phyloP scores from a whole-genome alignment of 257 asterid species.

The Marsdenia floribunda region DNA sequence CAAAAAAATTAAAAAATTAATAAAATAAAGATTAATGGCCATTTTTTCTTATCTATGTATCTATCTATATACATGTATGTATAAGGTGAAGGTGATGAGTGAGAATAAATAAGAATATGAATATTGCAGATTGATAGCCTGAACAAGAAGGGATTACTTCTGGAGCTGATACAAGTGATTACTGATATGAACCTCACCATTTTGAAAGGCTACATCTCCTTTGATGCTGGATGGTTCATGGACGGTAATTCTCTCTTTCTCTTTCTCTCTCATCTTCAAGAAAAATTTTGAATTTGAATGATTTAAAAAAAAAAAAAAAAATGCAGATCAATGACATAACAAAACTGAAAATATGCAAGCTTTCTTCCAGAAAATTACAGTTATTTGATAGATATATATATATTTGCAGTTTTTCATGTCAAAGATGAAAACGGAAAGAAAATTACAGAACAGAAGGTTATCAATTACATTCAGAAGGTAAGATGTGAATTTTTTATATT shows the following conservation, averaged over 20 bases:
- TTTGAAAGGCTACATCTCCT: conserved; percentile 63
- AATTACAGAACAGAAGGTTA: conserved; percentile 51
- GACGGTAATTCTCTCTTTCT: conserved; percentile 37
- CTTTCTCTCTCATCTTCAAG: neutral
- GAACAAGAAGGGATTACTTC: conserved; percentile 58
- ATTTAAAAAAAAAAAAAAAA: too few relatives aligned
- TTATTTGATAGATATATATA: neutral
- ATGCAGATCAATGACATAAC: too few relatives aligned
- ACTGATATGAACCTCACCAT: conserved; percentile 72
- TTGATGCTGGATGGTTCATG: conserved; percentile 84
- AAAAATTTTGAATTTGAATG: too few relatives aligned
- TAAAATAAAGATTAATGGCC: too few relatives aligned
- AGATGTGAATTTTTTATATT: neutral
- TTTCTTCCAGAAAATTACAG: too few relatives aligned
- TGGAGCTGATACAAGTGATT: conserved; percentile 70
- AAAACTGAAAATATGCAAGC: too few relatives aligned
- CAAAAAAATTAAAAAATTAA: too few relatives aligned
- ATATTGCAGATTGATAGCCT: conserved; percentile 56
- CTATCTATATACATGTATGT: neutral
- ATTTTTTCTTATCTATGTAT: neutral
- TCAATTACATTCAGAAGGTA: conserved; percentile 67
- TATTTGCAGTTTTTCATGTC: conserved; percentile 61
- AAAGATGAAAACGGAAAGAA: conserved; percentile 60
- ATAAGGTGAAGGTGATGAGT: neutral
- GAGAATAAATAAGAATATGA: neutral